phyloP scores from a whole-genome alignment of 140 eudicot genomes.

The Flaveria floridana region DNA sequence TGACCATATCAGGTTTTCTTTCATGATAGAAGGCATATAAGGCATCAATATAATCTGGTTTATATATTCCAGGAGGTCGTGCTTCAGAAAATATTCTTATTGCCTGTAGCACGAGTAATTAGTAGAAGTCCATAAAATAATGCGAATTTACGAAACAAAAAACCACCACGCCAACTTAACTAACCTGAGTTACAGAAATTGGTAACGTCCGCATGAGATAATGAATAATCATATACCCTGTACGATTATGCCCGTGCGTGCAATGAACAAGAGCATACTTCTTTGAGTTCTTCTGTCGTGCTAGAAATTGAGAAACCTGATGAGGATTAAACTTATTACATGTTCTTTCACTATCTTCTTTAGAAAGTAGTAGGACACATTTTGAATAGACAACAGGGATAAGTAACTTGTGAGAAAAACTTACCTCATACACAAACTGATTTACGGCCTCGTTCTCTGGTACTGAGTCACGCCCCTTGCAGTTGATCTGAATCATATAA shows the following conservation, averaged over 20 bases:
- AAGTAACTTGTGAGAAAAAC: slow-evolving; percentile 14
- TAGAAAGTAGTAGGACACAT: background rate
- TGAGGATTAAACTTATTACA: slow-evolving; percentile 5
- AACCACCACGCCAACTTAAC: slow-evolving; percentile 28
- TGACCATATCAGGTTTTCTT: slow-evolving; percentile 63
- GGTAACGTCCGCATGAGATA: slow-evolving; percentile 80
- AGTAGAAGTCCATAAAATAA: slow-evolving; percentile 3
- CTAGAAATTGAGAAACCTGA: slow-evolving; percentile 80
- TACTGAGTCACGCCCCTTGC: slow-evolving; percentile 95
- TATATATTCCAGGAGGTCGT: slow-evolving; percentile 96
- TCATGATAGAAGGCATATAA: slow-evolving; percentile 88
- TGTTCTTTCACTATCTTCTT: background rate
- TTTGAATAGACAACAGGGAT: background rate
- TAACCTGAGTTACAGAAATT: slow-evolving; percentile 82
- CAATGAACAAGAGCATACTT: slow-evolving; percentile 87
- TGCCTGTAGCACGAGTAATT: slow-evolving; percentile 51
- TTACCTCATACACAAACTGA: slow-evolving; percentile 77
- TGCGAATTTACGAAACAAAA: background rate
- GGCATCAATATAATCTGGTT: slow-evolving; percentile 84
- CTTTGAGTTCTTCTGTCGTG: slow-evolving; percentile 70
- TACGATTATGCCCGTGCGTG: slow-evolving; percentile 98
- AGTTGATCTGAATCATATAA: slow-evolving; percentile 49
- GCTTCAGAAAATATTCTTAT: slow-evolving; percentile 72
- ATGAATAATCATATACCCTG: slow-evolving; percentile 94
- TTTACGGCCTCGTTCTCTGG: slow-evolving; percentile 90